Evolutionary conservation across 129 eudicot species (phyloP), one percentile per base, ranked within the genome.

Genomic region (Heracleum sosnowskyi): DNA sequence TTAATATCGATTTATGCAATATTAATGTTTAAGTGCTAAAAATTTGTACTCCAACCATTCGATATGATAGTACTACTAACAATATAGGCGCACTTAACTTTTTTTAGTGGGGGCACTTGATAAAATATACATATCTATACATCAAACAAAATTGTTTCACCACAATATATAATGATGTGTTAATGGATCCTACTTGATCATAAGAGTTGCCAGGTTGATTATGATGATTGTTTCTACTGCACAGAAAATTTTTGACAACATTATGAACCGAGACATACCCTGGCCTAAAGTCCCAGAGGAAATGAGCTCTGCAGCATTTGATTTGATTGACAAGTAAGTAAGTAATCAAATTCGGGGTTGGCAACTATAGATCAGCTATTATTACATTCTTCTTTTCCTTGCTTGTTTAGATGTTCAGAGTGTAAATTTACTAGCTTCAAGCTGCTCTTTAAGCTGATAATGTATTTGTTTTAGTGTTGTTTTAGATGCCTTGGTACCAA

Each of bases 211-310:
- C 64, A 71, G 20, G 42, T 78, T 57, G 40, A 63, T 34, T 72
- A 76, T 76, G 64, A 78, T 69, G 39, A 45, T 79, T 76, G 31
- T 81, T 22, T 78, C 66, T 87, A 46, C 53, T 87, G 89, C 33
- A 29, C 97, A 96, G 99, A 89, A 90, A 86, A 89, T 95, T 77
- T 95, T 95, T 86, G 90, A 93, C 84, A 95, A 95, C 81, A 95
- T 95, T 71, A 88, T 95, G 88, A 95, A 95, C 81, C 87, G 90
- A 80, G 97, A 92, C 80, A 88, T 95, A 83, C 93, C 97, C 77
- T 95, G 99, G 99, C 99, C 99, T 75, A 90, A 81, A 82, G 78
- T 96, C 45, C 97, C 97, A 1, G 99, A 96, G 73, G 99, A 92
- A 83, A 88, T 96, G 91, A 92, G 97, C 86, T 85, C 71, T 70